Evolutionary conservation across 495 filamentous ascomycete species (phyloP), one percentile per base, ranked within the genome.

Genomic region (Massariosphaeria phaeospora): DNA sequence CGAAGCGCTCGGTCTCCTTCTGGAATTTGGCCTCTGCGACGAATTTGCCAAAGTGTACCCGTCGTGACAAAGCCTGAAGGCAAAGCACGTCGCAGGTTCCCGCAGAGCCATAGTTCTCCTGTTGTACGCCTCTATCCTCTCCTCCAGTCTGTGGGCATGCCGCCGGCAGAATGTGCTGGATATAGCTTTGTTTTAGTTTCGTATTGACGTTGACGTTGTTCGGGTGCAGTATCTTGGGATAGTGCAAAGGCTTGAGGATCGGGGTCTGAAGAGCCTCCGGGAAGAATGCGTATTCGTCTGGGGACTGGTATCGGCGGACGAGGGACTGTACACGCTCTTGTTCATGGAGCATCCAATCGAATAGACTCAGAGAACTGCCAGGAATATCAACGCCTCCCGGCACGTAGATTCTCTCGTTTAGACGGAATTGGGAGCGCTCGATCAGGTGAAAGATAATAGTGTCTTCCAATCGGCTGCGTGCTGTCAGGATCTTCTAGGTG

Each of bases 361-460:
- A 81, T 66, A 99, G 88, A 70, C 85, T 88, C 25, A 91, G 77
- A 29, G 76, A 62, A 62, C 75, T 75, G 61, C 74, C 71, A n/a
- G 90, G 88, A 60, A 97, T 87, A 25, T 75, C 74, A 29, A 95
- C 78, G n/a, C 86, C 89, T 54, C 85, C 86, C 23, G 89, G 75
- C 3, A 70, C 66, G 73, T 98, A 98, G 69, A 98, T 88, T 66
- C 84, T 89, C 46, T 77, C 74, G 75, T 96, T 97, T 49, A 91
- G 76, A 0, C 91, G 91, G 71, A 99, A 99, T 73, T 99, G 94
- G 27, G 91, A 94, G 21, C 94, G 86, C 69, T 99, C 94, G 67
- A 99, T 99, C 20, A 97, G 75, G 73, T 97, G 89, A 74, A 96
- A 99, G 64, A 87, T 96, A 66, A 99, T 97, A 52, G 94, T 97